A percentile compares a stretch with the other conserved stretches of the same genome.
Evolutionary conservation across 2,329 filamentous ascomycete genomes (phyloP).

Genomic region (Blumeria graminis): DNA sequence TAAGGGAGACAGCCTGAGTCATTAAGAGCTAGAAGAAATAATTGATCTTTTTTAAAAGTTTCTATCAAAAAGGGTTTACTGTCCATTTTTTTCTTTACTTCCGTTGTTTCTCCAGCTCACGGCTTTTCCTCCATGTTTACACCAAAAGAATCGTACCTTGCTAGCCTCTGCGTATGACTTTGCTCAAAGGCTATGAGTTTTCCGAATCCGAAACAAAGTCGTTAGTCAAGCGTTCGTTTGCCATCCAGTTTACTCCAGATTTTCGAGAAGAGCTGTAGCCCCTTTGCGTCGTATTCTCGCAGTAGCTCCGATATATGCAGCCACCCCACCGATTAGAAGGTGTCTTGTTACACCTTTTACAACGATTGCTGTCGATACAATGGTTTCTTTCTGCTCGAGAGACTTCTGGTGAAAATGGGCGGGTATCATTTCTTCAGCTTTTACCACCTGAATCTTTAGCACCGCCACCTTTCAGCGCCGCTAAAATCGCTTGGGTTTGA

Average conservation of each 20-base stretch:
- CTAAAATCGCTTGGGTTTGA: not conserved
- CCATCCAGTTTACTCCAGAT: not conserved
- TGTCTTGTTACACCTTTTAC: not conserved
- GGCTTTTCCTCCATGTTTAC: not conserved
- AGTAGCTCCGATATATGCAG: not conserved
- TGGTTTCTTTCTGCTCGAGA: not conserved
- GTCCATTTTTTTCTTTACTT: not conserved
- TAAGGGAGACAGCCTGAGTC: not conserved
- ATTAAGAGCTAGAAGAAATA: not conserved
- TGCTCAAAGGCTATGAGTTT: not conserved
- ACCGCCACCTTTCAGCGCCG: not conserved
- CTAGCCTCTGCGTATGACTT: not conserved
- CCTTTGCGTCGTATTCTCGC: not conserved
- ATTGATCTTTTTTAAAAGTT: not conserved
- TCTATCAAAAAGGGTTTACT: not conserved
- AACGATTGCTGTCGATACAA: not conserved
- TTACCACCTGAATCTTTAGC: not conserved
- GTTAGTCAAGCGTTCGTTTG: not conserved
- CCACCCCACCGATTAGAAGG: not conserved
- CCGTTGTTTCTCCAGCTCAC: not conserved
- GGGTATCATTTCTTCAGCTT: not conserved
- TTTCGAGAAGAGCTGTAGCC: not conserved
- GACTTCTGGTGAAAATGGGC: not conserved
- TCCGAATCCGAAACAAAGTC: not conserved
- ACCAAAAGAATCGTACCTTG: not conserved